Conservation (phyloP, 2,329 filamentous ascomycete species). For the Calcarisporium arbuscula region DNA sequence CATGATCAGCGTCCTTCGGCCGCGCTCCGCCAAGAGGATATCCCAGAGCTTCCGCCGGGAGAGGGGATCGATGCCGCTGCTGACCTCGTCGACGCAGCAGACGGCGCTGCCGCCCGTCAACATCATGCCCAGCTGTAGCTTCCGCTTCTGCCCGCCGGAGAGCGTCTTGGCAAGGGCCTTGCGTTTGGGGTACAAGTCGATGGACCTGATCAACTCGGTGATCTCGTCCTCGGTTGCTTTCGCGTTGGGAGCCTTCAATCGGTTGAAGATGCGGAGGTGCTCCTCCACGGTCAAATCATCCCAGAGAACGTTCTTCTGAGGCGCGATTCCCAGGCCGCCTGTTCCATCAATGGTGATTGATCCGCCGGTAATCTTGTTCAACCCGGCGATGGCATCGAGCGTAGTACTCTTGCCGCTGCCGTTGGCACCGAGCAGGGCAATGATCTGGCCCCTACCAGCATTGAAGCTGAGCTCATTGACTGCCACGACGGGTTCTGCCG, state of each 20-base stretch:
- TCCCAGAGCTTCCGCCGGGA: constrained; percentile 90
- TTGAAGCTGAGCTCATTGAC: constrained; percentile 68
- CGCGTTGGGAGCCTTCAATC: constrained; percentile 60
- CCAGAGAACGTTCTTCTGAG: constrained; percentile 93
- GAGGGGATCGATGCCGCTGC: constrained; percentile 79
- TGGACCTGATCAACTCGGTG: constrained; percentile 55
- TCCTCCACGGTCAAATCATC: constrained; percentile 80
- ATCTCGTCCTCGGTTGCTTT: constrained; percentile 54
- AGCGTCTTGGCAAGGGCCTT: constrained; percentile 68
- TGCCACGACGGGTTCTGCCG: constrained; percentile 62
- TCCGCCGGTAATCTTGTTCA: constrained; percentile 70
- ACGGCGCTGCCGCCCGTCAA: constrained; percentile 82
- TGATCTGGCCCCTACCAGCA: constrained; percentile 72
- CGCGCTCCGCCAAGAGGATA: constrained; percentile 79
- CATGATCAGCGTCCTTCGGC: constrained; percentile 72
- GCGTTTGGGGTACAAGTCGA: constrained; percentile 71
- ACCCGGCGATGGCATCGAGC: constrained; percentile 77
- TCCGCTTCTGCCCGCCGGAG: constrained; percentile 87
- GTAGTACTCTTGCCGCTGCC: constrained; percentile 89
- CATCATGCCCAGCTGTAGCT: constrained; percentile 92
- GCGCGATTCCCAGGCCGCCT: constrained; percentile 78
- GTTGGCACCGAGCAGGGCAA: constrained; percentile 82
- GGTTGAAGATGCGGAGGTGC: constrained; percentile 78
- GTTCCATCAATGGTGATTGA: constrained; percentile 70
- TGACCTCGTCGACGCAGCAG: constrained; percentile 89